Evolutionary conservation across 2,329 filamentous ascomycete species (phyloP), one percentile per base, ranked within the genome.

Genomic region (Nemania serpens): DNA sequence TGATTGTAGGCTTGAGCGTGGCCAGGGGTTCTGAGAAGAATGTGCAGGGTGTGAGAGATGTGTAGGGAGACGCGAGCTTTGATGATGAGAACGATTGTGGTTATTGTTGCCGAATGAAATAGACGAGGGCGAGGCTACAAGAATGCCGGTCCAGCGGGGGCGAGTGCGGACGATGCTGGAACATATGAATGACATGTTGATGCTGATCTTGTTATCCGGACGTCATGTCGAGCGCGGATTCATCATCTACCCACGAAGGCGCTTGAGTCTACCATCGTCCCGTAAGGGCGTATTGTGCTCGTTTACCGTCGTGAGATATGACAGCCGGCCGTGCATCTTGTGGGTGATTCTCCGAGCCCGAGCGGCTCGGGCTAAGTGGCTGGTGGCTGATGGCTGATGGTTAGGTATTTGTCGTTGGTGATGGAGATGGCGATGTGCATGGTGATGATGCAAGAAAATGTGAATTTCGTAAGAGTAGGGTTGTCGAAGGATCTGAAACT

Each of bases 281-380:
- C 41, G 41, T 39, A 39, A n/a, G 11, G 3, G 11, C 22, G 5
- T 12, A 29, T 48, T 22, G 17, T 42, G 11, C 36, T n/a, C 52
- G 33, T 49, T 29, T 51, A 17, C 13, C 18, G 18, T 9, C 29
- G 25, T 45, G 33, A 36, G 55, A 51, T 51, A 45, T 25, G 49
- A 22, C 54, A 17, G 46, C 48, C 36, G 43, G 22, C 12, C 13
- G 13, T 7, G 37, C 47, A 33, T 57, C 18, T 17, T 46, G 39
- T 37, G 47, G 33, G 29, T 45, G 55, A 57, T 57, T 57, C 39
- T 51, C 55, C 55, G 46, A 51, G 10, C 33, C 55, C 45, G 47
- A 36, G 47, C 47, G 47, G 46, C 11, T 57, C 39, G 39, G 55
- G 6, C 13, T 18, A 34, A 53, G 20, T 46, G 20, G 11, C 11